These are phyloP conservation scores for Carallia pectinifolia DNA, from an alignment of 345 rosid genomes.

Conservation along the genomic window DNA sequence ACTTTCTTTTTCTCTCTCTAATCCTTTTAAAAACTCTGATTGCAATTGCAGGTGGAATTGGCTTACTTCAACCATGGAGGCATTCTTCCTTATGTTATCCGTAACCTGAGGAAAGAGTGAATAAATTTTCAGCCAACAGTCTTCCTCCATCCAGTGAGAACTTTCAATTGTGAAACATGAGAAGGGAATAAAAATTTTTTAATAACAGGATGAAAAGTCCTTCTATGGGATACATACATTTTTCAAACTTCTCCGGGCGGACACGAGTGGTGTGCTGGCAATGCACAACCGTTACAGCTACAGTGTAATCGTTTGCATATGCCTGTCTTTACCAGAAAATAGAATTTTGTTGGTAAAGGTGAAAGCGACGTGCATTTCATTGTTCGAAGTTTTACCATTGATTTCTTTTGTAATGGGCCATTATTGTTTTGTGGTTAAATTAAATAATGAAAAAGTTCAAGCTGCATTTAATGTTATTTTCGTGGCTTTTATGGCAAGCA, in stretches of 20 bases:
- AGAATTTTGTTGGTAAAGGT: no score
- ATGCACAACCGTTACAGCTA: no score
- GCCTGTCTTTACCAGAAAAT: no score
- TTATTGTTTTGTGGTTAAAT: no score
- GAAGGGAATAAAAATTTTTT: constrained; percentile 26
- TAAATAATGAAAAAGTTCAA: no score
- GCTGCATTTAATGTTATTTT: no score
- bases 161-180: neutral
- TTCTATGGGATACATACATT: constrained; percentile 16
- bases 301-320: no score
- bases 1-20: no score
- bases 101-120: constrained; percentile 68
- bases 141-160: constrained; percentile 8
- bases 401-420: no score
- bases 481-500: no score
- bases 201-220: constrained; percentile 33
- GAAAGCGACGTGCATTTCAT: no score
- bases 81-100: constrained; percentile 93
- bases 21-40: neutral
- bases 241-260: constrained; percentile 6
- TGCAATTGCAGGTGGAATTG: constrained; percentile 77
- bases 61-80: constrained; percentile 90
- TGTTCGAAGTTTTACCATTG: no score
- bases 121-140: neutral
- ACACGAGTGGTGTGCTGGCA: neutral